phyloP scores from a whole-genome alignment of 2,329 filamentous ascomycete genomes.

The Colletotrichum sp. region DNA sequence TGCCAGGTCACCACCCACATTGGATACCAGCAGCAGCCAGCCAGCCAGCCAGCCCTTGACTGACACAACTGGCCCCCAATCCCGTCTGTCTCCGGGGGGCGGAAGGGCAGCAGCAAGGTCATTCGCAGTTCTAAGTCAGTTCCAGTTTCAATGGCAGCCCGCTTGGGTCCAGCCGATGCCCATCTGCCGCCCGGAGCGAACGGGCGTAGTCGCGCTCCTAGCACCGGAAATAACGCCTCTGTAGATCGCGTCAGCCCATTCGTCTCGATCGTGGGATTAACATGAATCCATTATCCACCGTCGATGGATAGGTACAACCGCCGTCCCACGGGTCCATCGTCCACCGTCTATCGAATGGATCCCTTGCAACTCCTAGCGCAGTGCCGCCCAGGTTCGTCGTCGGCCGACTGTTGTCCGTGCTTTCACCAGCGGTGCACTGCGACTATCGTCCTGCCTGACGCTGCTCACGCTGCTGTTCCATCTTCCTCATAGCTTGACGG shows the following conservation, averaged over 20 bases:
- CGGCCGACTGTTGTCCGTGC: neutral
- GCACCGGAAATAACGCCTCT: slow-evolving; percentile 8
- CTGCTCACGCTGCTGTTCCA: neutral
- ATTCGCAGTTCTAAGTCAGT: neutral
- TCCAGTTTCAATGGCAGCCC: neutral
- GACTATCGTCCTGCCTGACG: neutral
- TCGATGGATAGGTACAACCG: neutral
- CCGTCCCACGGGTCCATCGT: neutral
- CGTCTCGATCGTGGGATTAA: neutral
- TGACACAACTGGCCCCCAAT: neutral
- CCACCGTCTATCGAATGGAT: neutral
- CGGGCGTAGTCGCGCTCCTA: neutral
- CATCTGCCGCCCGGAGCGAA: slow-evolving; percentile 8
- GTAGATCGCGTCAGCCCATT: neutral
- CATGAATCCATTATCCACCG: neutral
- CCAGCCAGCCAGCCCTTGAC: neutral
- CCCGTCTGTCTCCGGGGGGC: neutral
- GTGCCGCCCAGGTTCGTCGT: neutral
- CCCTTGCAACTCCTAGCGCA: neutral
- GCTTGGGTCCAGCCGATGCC: neutral
- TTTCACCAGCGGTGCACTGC: neutral
- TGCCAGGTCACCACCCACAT: neutral
- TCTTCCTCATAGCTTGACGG: neutral
- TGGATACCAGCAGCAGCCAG: neutral
- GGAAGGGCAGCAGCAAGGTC: neutral